Evolutionary conservation across 1,284 basidiomycete genomes (phyloP), one percentile per base, ranked within the genome.

Genomic region (Rhizoctonia solani): DNA sequence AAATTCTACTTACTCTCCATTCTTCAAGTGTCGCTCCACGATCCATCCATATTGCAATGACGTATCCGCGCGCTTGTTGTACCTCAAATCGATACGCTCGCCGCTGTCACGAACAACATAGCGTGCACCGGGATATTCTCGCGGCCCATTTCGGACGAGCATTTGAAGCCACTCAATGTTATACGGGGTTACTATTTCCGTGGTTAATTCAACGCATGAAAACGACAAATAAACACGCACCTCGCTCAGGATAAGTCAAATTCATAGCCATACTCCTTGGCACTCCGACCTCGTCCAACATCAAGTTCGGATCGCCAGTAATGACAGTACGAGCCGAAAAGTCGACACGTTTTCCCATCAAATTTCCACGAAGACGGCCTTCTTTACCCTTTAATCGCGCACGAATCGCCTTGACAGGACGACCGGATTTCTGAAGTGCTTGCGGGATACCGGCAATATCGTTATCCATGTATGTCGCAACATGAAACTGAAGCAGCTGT

Each of bases 321-420:
- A 99, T 99, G 75, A 99, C 97, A 23, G 97, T 99, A 73, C 97
- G 92, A 0, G 97, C 97, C 0, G 97, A 99, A 77, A 99, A 99
- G 77, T 99, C 96, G 68, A 99, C 97, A 80, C 97, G 94, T 79
- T 99, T 99, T 56, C 97, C 97, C 97, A 99, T 99, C 77, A 99
- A 77, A 78, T 99, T 99, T 41, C 97, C 97, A 79, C 97, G 88
- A 61, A 99, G 83, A 75, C 97, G 93, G 50, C 97, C 97, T 78
- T 99, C 97, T 78, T 99, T 99, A 69, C 97, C 97, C 84, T 99
- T 99, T 68, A 99, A 83, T 71, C 97, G 90, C 3, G 96, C 95
- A 71, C 97, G 93, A 74, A 99, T 98, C 42, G 97, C 96, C 80
- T 99, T 99, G 72, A 99, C 92, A 6, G 97, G 96, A 70, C 97